Conservation (phyloP, 2,329 filamentous ascomycete genomes). For the Beauveria asiatica region DNA sequence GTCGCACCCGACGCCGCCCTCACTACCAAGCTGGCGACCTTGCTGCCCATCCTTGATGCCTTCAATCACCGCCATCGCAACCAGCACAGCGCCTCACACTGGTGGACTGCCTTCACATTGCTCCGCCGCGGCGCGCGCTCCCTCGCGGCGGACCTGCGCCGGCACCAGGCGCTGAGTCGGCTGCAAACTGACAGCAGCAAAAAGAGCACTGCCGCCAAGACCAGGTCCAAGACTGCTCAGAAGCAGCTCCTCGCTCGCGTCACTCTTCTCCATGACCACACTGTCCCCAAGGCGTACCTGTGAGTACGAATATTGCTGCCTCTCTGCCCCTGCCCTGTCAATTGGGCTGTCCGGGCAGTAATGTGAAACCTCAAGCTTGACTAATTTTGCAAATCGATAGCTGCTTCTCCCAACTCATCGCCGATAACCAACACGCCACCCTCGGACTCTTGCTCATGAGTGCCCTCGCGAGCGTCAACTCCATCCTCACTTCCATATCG, state of each 20-base stretch:
- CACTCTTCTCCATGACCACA: slow-evolving; percentile 1
- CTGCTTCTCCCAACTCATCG: slow-evolving; percentile 60
- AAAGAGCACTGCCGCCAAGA: slow-evolving; percentile 5
- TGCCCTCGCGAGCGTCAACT: slow-evolving; percentile 50
- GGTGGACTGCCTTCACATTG: slow-evolving; percentile 68
- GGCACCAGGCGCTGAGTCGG: neutral
- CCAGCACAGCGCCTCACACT: slow-evolving; percentile 73
- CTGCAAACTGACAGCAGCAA: neutral
- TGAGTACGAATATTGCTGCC: neutral
- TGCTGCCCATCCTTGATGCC: slow-evolving; percentile 54
- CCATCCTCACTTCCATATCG: slow-evolving; percentile 31
- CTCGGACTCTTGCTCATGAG: slow-evolving; percentile 63
- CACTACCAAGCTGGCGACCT: slow-evolving; percentile 24
- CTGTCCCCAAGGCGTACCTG: slow-evolving; percentile 14
- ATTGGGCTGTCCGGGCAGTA: neutral
- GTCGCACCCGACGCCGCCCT: neutral
- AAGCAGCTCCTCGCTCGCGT: neutral
- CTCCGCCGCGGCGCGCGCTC: slow-evolving; percentile 58
- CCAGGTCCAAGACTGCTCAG: neutral
- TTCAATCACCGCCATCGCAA: slow-evolving; percentile 82
- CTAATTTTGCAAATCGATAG: slow-evolving; percentile 24
- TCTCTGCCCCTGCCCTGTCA: no score
- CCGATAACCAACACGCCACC: slow-evolving; percentile 64
- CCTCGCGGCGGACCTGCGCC: slow-evolving; percentile 34
- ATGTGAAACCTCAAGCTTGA: neutral